Conservation (phyloP, 2,329 filamentous ascomycete species). For the Neonectria neomacrospora region DNA sequence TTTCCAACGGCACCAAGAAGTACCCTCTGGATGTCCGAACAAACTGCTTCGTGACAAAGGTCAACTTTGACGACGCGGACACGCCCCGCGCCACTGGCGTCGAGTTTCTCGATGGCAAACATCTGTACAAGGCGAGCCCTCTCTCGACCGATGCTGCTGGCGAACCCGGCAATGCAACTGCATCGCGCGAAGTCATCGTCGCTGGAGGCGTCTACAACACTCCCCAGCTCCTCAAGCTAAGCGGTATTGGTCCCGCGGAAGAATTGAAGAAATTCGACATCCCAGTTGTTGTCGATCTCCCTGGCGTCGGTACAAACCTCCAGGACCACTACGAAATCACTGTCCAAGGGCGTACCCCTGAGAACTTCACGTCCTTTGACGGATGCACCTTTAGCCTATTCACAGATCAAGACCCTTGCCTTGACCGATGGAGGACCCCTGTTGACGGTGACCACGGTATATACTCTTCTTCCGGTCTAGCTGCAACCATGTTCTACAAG, state of each 20-base stretch:
- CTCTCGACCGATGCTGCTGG: constrained; percentile 46
- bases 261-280: constrained; percentile 54
- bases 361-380: constrained; percentile 44
- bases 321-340: constrained; percentile 64
- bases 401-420: constrained; percentile 50
- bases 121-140: constrained; percentile 60
- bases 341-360: constrained; percentile 45
- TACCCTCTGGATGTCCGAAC: constrained; percentile 67
- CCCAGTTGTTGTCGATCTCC: constrained; percentile 61
- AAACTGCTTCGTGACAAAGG: constrained; percentile 58
- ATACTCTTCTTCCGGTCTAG: constrained; percentile 62
- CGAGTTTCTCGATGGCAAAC: constrained; percentile 59
- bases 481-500: constrained; percentile 56
- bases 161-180: constrained; percentile 48
- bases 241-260: constrained; percentile 56
- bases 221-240: constrained; percentile 64
- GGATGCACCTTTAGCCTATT: constrained; percentile 48
- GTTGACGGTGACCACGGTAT: constrained; percentile 45
- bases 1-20: constrained; percentile 59
- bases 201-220: constrained; percentile 64
- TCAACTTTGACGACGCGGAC: constrained; percentile 54
- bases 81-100: constrained; percentile 59
- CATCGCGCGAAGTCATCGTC: constrained; percentile 60
- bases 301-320: constrained; percentile 70
- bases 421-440: constrained; percentile 48